Evolutionary conservation across 805 yeast species (phyloP).

Genomic region (Metschnikowia kunwiensis): DNA sequence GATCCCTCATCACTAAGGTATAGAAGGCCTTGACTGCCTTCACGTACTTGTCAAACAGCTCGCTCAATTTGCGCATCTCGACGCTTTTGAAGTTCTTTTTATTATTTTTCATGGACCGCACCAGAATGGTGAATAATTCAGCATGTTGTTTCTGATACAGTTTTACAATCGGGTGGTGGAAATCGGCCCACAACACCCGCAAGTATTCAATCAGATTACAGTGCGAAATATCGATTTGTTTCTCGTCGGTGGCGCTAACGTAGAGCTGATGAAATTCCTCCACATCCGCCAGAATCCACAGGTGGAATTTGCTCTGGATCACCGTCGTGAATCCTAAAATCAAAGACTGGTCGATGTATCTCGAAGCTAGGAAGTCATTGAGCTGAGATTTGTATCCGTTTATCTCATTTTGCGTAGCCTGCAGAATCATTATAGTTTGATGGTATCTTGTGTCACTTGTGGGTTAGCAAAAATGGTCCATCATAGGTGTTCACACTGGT

Average conservation of each 20-base stretch:
- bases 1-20: slow-evolving; percentile 36
- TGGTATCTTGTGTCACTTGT: slow-evolving; percentile 2
- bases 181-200: slow-evolving; percentile 55
- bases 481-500: slow-evolving; percentile 6
- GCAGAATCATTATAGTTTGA: slow-evolving; percentile 9
- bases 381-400: slow-evolving; percentile 26
- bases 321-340: slow-evolving; percentile 48
- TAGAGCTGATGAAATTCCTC: slow-evolving; percentile 25
- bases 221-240: slow-evolving; percentile 21
- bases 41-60: slow-evolving; percentile 47
- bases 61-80: slow-evolving; percentile 56
- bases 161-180: slow-evolving; percentile 64
- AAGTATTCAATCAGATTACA: slow-evolving; percentile 36
- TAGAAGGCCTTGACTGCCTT: slow-evolving; percentile 50
- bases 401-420: slow-evolving; percentile 11
- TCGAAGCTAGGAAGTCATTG: slow-evolving; percentile 21
- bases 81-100: slow-evolving; percentile 33
- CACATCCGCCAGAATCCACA: slow-evolving; percentile 39
- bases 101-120: slow-evolving; percentile 13
- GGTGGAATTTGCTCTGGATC: slow-evolving; percentile 45
- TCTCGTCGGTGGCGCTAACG: slow-evolving; percentile 2
- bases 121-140: slow-evolving; percentile 20
- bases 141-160: slow-evolving; percentile 46
- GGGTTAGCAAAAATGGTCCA: slow-evolving; percentile 11
- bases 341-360: slow-evolving; percentile 39